Evolutionary conservation across 805 yeast genomes (phyloP).

Genomic region (Tetrapisispora namnaoensis): DNA sequence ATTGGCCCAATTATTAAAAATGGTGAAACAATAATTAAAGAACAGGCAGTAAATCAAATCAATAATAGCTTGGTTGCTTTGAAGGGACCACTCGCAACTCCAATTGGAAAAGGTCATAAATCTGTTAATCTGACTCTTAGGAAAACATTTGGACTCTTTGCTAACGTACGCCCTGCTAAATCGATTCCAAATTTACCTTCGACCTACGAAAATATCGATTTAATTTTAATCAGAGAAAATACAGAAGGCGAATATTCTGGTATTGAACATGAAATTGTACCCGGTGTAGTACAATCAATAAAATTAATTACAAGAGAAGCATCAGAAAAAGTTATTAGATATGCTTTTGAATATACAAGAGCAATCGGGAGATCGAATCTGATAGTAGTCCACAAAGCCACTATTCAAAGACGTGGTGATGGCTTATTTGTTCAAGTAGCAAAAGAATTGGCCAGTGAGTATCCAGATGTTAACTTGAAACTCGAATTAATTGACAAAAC

Average conservation of each 20-base stretch:
- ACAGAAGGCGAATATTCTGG: conserved; percentile 99
- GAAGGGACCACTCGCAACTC: conserved; percentile 97
- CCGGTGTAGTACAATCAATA: conserved; percentile 97
- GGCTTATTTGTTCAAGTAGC: conserved; percentile 93
- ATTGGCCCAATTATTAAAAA: conserved; percentile 87
- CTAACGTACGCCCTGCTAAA: conserved; percentile 95
- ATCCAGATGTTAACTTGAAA: conserved; percentile 77
- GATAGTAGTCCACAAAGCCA: conserved; percentile 94
- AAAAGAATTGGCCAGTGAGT: conserved; percentile 78
- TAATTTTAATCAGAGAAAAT: conserved; percentile 95
- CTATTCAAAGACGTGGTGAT: conserved; percentile 96
- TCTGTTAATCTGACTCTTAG: conserved; percentile 95
- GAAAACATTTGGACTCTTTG: conserved; percentile 91
- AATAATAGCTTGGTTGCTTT: conserved; percentile 89
- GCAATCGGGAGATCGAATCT: conserved; percentile 80
- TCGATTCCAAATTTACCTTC: conserved; percentile 90
- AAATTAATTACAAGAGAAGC: conserved; percentile 95
- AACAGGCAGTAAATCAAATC: conserved; percentile 83
- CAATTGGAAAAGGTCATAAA: conserved; percentile 97
- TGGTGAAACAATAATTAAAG: conserved; percentile 90
- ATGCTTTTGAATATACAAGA: conserved; percentile 94
- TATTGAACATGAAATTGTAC: conserved; percentile 94
- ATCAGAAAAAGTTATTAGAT: conserved; percentile 91
- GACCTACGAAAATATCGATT: conserved; percentile 69
- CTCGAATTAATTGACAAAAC: conserved; percentile 57